Conservation (phyloP, 495 filamentous ascomycete genomes). For the Astrothelium subdiscretum region DNA sequence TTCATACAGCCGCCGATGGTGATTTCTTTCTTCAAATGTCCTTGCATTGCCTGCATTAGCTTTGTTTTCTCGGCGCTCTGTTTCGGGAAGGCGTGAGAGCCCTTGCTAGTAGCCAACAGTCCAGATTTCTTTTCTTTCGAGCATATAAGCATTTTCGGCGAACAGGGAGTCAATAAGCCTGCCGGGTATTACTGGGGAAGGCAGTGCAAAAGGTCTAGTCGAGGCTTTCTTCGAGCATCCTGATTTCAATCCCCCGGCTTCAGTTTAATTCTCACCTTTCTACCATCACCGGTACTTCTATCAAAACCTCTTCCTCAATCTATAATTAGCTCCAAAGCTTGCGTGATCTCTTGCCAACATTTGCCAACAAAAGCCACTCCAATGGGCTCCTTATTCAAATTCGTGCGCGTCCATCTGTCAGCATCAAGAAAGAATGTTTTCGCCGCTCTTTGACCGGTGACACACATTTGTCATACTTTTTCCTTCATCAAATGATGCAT, state of each 20-base stretch:
- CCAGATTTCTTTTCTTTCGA: neutral
- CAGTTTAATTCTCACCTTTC: neutral
- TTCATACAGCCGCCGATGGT: neutral
- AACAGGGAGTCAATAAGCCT: neutral
- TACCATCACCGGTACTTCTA: neutral
- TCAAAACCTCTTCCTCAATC: neutral
- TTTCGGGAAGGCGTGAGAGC: neutral
- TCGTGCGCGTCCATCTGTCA: neutral
- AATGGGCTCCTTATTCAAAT: neutral
- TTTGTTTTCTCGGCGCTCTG: neutral
- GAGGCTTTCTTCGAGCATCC: neutral
- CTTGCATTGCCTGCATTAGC: neutral
- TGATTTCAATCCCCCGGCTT: neutral
- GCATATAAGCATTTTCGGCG: neutral
- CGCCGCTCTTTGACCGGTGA: neutral
- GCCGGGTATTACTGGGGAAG: neutral
- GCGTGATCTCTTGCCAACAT: conserved; percentile 3
- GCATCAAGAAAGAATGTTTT: neutral
- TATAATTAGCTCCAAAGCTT: conserved; percentile 3
- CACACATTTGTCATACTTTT: neutral
- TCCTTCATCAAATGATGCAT: neutral
- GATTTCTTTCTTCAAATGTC: neutral
- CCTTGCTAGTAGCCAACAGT: too few relatives aligned
- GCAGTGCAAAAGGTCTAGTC: neutral
- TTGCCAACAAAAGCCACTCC: neutral